phyloP scores from a whole-genome alignment of 2,329 filamentous ascomycete genomes.

The Ophiostoma angusticollis region DNA sequence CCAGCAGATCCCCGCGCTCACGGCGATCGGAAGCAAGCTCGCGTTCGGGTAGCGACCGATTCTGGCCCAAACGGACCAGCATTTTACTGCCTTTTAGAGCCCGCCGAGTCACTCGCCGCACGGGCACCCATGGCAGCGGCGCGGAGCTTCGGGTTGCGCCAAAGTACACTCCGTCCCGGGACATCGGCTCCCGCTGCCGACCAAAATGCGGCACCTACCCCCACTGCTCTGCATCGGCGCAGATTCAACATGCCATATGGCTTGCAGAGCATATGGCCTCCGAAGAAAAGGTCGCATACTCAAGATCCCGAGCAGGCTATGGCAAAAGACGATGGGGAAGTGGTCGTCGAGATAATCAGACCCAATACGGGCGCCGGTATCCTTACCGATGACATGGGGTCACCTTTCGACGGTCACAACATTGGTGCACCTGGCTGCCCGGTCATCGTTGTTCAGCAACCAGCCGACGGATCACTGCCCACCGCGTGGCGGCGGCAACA shows the following conservation, averaged over 20 bases:
- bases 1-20: background rate
- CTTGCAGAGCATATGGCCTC: no score
- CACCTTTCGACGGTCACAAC: background rate
- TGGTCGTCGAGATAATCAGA: conserved; percentile 11
- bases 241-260: no score
- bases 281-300: background rate
- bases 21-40: background rate
- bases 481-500: conserved; percentile 29
- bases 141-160: no score
- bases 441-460: conserved; percentile 20
- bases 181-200: no score
- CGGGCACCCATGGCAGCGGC: no score
- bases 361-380: background rate
- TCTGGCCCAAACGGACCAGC: background rate
- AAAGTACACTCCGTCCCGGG: background rate
- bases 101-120: background rate
- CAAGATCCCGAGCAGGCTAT: background rate
- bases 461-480: conserved; percentile 17
- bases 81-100: background rate
- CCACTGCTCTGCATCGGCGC: no score
- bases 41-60: background rate
- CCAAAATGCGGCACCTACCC: no score
- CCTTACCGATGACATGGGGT: background rate
- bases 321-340: conserved; percentile 8
- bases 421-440: conserved; percentile 2